Evolutionary conservation across 2,329 filamentous ascomycete genomes (phyloP).

Genomic region (Colletotrichum zoysiae): DNA sequence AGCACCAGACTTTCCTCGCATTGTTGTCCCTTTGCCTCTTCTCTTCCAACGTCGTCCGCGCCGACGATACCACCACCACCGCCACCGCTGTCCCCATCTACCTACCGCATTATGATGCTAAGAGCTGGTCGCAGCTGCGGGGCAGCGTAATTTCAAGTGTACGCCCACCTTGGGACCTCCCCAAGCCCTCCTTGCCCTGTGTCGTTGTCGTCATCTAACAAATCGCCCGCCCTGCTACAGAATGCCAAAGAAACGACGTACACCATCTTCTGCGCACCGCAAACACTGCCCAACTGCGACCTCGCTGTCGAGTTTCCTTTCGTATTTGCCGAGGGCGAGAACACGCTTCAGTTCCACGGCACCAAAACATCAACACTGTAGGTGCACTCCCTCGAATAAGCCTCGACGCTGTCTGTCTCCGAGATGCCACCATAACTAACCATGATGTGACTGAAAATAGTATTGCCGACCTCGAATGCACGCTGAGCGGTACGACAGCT

Average conservation of each 20-base stretch:
- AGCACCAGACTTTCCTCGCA: constrained; percentile 44
- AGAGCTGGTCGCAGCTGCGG: constrained; percentile 59
- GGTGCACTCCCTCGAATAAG: constrained; percentile 38
- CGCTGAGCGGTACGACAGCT: constrained; percentile 56
- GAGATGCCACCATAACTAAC: neutral
- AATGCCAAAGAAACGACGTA: constrained; percentile 58
- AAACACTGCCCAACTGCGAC: constrained; percentile 56
- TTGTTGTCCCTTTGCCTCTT: constrained; percentile 46
- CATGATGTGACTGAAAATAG: constrained; percentile 45
- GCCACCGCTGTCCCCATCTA: constrained; percentile 59
- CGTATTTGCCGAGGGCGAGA: constrained; percentile 59
- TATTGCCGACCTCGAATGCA: constrained; percentile 59
- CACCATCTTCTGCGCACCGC: constrained; percentile 62
- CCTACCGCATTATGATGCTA: constrained; percentile 57
- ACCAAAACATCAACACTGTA: constrained; percentile 59
- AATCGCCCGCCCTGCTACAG: constrained; percentile 47
- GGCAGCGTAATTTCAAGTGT: constrained; percentile 61
- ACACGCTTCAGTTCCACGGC: constrained; percentile 59
- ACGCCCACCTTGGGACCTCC: constrained; percentile 26
- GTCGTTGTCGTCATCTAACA: constrained; percentile 19
- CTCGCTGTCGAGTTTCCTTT: constrained; percentile 62
- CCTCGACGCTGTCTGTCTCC: constrained; percentile 16
- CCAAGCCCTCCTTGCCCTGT: neutral
- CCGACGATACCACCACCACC: constrained; percentile 50
- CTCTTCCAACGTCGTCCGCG: constrained; percentile 20